Conservation (phyloP, 129 eudicot genomes). For the Escallonia rubra region DNA sequence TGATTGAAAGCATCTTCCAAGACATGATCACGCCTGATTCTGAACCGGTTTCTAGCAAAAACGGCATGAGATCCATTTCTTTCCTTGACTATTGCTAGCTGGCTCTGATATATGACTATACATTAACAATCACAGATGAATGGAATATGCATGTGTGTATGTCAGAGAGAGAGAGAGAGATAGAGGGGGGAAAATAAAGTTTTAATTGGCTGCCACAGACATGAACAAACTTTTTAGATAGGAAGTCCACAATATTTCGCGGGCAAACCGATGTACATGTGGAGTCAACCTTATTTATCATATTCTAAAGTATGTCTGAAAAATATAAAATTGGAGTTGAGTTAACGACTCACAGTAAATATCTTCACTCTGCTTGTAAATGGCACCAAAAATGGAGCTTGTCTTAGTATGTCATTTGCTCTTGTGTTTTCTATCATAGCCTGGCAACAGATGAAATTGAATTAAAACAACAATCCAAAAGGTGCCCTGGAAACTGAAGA, state of each 20-base stretch:
- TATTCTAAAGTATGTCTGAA: not conserved
- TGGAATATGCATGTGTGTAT: too few relatives aligned
- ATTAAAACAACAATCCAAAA: constrained; percentile 8
- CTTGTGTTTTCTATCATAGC: constrained; percentile 81
- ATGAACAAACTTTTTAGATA: not conserved
- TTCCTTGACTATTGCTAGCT: constrained; percentile 59
- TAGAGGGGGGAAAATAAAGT: not conserved
- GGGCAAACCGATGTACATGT: too few relatives aligned
- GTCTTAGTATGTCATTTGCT: constrained; percentile 76
- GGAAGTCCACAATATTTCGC: too few relatives aligned
- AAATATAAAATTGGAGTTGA: not conserved
- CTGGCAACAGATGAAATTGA: constrained; percentile 26
- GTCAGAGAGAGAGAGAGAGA: too few relatives aligned
- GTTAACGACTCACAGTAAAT: constrained; percentile 57
- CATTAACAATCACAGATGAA: not conserved
- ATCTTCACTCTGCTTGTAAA: constrained; percentile 94
- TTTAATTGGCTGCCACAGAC: not conserved
- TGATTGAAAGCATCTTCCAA: constrained; percentile 93
- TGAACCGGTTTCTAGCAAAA: constrained; percentile 61
- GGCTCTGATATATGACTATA: constrained; percentile 44
- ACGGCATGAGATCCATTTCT: constrained; percentile 49
- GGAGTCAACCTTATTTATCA: constrained; percentile 3
- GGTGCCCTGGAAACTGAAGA: not conserved
- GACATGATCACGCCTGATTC: constrained; percentile 81
- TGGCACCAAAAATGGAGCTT: constrained; percentile 96